Conservation (phyloP, 805 yeast species). For the Metschnikowia lochheadii region DNA sequence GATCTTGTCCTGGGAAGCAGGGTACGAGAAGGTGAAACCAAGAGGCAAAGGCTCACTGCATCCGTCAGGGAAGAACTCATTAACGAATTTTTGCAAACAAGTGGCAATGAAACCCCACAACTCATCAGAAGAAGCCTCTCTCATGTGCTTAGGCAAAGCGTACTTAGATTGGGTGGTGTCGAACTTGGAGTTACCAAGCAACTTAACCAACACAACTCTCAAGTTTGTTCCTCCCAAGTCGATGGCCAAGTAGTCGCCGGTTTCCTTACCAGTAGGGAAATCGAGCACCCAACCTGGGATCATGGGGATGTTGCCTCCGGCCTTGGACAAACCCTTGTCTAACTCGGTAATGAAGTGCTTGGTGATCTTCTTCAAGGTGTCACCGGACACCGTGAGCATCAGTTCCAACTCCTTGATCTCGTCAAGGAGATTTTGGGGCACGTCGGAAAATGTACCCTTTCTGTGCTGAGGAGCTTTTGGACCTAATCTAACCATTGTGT, state of each 20-base stretch:
- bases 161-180: slow-evolving; percentile 85
- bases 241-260: slow-evolving; percentile 85
- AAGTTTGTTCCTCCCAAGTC: slow-evolving; percentile 97
- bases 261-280: slow-evolving; percentile 87
- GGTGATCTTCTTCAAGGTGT: slow-evolving; percentile 60
- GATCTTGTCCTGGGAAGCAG: slow-evolving; percentile 78
- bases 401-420: slow-evolving; percentile 57
- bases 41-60: slow-evolving; percentile 56
- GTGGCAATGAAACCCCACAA: slow-evolving; percentile 86
- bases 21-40: slow-evolving; percentile 95
- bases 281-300: slow-evolving; percentile 96
- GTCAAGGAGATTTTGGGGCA: slow-evolving; percentile 57
- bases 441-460: slow-evolving; percentile 58
- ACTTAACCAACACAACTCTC: slow-evolving; percentile 82
- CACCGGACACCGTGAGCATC: slow-evolving; percentile 58
- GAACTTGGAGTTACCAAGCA: slow-evolving; percentile 80
- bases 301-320: slow-evolving; percentile 92
- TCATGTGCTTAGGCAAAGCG: slow-evolving; percentile 68
- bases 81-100: slow-evolving; percentile 66
- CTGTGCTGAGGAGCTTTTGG: slow-evolving; percentile 80
- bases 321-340: slow-evolving; percentile 69
- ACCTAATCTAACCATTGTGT: slow-evolving; percentile 73
- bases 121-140: slow-evolving; percentile 74
- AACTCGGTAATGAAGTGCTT: slow-evolving; percentile 76
- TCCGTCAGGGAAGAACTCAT: slow-evolving; percentile 66